Percentiles rank a stretch among this genome's conserved stretches.
phyloP scores from a whole-genome alignment of 1,284 basidiomycete species.

The Pseudomicrostroma phylloplanum region DNA sequence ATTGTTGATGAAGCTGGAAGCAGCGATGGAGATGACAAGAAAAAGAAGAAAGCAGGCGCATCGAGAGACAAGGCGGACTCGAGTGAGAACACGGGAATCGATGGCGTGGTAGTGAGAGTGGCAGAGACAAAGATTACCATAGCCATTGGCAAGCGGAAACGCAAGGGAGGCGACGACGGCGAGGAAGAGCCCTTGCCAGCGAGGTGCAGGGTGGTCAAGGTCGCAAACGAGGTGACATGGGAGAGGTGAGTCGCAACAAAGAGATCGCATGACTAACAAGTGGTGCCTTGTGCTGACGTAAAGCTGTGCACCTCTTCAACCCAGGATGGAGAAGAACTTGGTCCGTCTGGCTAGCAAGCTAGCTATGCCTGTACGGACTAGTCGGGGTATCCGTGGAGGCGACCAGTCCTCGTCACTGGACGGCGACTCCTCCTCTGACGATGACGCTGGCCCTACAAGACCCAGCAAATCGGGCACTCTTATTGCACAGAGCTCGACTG shows the following conservation, averaged over 20 bases:
- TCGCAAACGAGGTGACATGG: slow-evolving; percentile 85
- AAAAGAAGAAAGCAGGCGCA: slow-evolving; percentile 54
- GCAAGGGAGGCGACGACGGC: slow-evolving; percentile 51
- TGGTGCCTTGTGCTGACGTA: too few species aligned
- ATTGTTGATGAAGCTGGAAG: slow-evolving; percentile 64
- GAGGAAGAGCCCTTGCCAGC: slow-evolving; percentile 74
- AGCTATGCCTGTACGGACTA: slow-evolving; percentile 16
- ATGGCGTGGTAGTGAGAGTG: slow-evolving; percentile 10
- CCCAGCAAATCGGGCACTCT: neutral
- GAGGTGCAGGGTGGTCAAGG: slow-evolving; percentile 73
- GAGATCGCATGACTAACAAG: too few species aligned
- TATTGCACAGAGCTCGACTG: neutral
- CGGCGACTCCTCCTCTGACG: slow-evolving; percentile 12
- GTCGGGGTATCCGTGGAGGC: slow-evolving; percentile 7
- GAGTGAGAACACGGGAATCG: neutral
- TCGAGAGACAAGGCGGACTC: neutral
- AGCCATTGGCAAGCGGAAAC: slow-evolving; percentile 45
- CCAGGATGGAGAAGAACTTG: slow-evolving; percentile 26
- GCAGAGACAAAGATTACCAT: slow-evolving; percentile 10
- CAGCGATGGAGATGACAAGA: slow-evolving; percentile 53
- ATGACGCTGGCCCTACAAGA: neutral
- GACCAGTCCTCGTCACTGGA: slow-evolving; percentile 19
- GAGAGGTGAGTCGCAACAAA: slow-evolving; percentile 66
- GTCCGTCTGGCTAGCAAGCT: slow-evolving; percentile 22
- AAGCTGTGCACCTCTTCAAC: neutral